A percentile compares a stretch with the other conserved stretches of the same genome.
These are phyloP conservation scores for Alternaria consortialis DNA, from an alignment of 2,329 filamentous ascomycete species.

Conservation along the genomic window DNA sequence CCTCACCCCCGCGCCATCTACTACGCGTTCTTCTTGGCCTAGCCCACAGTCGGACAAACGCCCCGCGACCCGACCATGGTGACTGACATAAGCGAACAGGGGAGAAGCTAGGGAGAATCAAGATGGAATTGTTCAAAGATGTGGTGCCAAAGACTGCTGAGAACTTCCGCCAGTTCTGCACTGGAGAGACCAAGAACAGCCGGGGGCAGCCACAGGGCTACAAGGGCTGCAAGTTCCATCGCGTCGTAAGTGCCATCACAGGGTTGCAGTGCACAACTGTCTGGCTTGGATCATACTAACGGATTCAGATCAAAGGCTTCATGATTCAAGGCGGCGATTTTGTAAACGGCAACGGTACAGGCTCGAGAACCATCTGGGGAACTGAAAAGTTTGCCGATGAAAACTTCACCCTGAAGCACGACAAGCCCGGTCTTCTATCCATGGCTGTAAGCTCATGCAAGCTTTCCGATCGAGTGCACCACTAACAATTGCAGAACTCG, in stretches of 20 bases:
- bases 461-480: not conserved
- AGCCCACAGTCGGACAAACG: slow-evolving; percentile 6
- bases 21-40: slow-evolving; percentile 24
- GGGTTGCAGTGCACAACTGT: not conserved
- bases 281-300: slow-evolving; percentile 13
- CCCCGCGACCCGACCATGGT: slow-evolving; percentile 1
- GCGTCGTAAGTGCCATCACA: slow-evolving; percentile 73
- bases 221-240: slow-evolving; percentile 93
- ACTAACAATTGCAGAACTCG: slow-evolving; percentile 69
- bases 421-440: slow-evolving; percentile 79
- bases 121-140: slow-evolving; percentile 78
- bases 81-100: slow-evolving; percentile 41
- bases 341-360: slow-evolving; percentile 89
- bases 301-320: slow-evolving; percentile 82
- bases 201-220: slow-evolving; percentile 86
- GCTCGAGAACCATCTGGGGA: slow-evolving; percentile 87
- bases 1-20: slow-evolving; percentile 23
- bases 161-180: slow-evolving; percentile 97
- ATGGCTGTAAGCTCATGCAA: slow-evolving; percentile 69
- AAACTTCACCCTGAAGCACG: slow-evolving; percentile 84
- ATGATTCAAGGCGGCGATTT: slow-evolving; percentile 99
- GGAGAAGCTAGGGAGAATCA: slow-evolving; percentile 49
- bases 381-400: slow-evolving; percentile 87
- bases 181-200: slow-evolving; percentile 84
- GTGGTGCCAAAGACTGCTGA: slow-evolving; percentile 88